Base-by-base conservation (phyloP, 2,329 filamentous ascomycete genomes). In the Aspergillus sp. region DNA sequence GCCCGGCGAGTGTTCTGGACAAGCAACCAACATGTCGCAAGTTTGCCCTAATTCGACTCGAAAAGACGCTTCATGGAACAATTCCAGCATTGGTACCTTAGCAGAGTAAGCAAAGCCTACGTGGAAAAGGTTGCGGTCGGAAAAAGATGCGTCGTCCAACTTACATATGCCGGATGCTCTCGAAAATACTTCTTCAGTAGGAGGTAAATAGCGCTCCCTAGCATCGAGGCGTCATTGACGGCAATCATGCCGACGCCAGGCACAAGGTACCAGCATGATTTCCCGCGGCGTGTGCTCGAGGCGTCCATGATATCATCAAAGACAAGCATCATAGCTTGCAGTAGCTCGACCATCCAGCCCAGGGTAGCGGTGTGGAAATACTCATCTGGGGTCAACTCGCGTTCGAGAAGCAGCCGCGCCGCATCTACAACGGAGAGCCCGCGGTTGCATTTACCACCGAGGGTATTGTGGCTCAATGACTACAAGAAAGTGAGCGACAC, bases 261-360 rank as follows among this genome's bases (percentile, higher is more conserved):
- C 67, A 92, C 89, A 62, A 89, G 89, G 82, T 98, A 99, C 95
- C 95, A 99, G 83, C 95, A 99, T 47, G 95, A 93, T 79, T 90
- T 87, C 63, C 94, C 93, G 67, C 95, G 92, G 62, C 95, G 92
- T 57, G 95, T 99, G 78, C 96, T 95, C 77, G 90, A 96, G 71
- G 85, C 80, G 81, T 99, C 95, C 95, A 99, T 99, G 72, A 99
- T 97, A 78, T 99, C 95, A 80, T 99, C 95, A 49, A 91, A 92
- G 65, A 99, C 95, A 60, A 99, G 87, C 87, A 99, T 98, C 84
- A 97, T 98, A 66, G 95, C 94, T 82, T 99, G 95, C 36, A 99
- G 90, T 52, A 99, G 87, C 85, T 99, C 95, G 64, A 95, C 96
- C 85, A 96, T 87, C 95, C 95, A 99, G 73, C 95, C 95, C n/a